These are phyloP conservation scores for Dryas drummondii DNA, from an alignment of 306 rosid genomes.

Conservation along the genomic window DNA sequence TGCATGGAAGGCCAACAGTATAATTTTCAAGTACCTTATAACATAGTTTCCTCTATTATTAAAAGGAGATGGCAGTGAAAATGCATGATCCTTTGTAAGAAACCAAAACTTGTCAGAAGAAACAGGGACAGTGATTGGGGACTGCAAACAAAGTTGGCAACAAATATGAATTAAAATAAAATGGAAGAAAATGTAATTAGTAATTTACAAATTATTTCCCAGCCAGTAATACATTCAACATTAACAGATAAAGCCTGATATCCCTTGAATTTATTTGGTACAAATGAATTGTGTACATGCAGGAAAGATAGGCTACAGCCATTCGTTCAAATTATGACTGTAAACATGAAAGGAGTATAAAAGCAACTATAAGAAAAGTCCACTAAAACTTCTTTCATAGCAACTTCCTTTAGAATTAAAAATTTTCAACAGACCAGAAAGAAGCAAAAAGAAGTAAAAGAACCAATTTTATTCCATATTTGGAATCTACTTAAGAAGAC, in stretches of 20 bases:
- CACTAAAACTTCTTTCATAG: not conserved
- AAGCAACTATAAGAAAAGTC: not conserved
- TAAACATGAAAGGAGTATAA: not conserved
- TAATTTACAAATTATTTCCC: not conserved
- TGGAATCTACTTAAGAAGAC: not conserved
- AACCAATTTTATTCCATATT: not conserved
- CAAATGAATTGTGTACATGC: conserved; percentile 1
- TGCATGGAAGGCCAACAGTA: not conserved
- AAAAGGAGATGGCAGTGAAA: conserved; percentile 81
- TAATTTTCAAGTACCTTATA: conserved; percentile 55
- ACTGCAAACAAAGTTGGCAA: conserved; percentile 48
- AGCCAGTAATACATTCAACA: not conserved
- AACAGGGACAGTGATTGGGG: conserved; percentile 77
- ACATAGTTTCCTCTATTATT: conserved; percentile 79
- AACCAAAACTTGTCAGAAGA: conserved; percentile 88
- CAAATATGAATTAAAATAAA: not conserved
- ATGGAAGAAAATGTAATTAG: not conserved
- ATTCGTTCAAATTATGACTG: not conserved
- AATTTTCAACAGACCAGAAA: not conserved
- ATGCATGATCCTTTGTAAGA: conserved; percentile 73
- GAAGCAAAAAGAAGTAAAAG: not conserved
- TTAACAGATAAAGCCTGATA: not conserved
- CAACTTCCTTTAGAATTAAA: not conserved
- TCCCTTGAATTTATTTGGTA: not conserved
- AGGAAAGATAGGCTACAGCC: not conserved